phyloP scores from a whole-genome alignment of 257 asterid genomes.

The Handroanthus guayacan region DNA sequence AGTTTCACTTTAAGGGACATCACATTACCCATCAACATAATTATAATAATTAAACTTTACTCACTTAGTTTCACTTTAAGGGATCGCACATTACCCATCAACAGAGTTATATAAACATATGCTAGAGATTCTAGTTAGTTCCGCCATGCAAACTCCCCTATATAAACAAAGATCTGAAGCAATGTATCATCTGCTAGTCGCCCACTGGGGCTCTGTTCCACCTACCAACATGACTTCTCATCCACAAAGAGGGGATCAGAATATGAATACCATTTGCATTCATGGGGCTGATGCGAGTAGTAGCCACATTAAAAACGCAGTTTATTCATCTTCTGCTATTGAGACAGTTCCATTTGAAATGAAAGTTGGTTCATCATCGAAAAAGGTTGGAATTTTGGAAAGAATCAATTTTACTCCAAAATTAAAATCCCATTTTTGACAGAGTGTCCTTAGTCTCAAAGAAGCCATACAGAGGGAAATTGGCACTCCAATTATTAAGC shows the following conservation, averaged over 20 bases:
- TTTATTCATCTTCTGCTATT: slow-evolving; percentile 10
- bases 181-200: slow-evolving; percentile 30
- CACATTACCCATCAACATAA: no score
- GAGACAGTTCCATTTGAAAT: slow-evolving; percentile 13
- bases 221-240: slow-evolving; percentile 13
- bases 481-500: neutral
- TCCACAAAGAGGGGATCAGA: slow-evolving; percentile 9
- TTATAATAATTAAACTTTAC: no score
- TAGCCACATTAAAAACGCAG: slow-evolving; percentile 4
- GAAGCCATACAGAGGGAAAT: neutral
- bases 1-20: no score
- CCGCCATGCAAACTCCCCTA: neutral
- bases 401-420: slow-evolving; percentile 5
- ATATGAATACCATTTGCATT: neutral
- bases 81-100: no score
- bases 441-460: slow-evolving; percentile 1
- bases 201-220: slow-evolving; percentile 29
- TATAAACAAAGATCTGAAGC: slow-evolving; percentile 12
- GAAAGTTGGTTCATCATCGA: neutral
- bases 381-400: slow-evolving; percentile 24
- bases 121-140: slow-evolving; percentile 20
- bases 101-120: slow-evolving; percentile 25
- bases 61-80: no score
- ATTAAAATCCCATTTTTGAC: neutral
- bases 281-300: neutral